These are phyloP conservation scores for Colletotrichum godetiae DNA, from an alignment of 2,329 filamentous ascomycete genomes.

Conservation along the genomic window DNA sequence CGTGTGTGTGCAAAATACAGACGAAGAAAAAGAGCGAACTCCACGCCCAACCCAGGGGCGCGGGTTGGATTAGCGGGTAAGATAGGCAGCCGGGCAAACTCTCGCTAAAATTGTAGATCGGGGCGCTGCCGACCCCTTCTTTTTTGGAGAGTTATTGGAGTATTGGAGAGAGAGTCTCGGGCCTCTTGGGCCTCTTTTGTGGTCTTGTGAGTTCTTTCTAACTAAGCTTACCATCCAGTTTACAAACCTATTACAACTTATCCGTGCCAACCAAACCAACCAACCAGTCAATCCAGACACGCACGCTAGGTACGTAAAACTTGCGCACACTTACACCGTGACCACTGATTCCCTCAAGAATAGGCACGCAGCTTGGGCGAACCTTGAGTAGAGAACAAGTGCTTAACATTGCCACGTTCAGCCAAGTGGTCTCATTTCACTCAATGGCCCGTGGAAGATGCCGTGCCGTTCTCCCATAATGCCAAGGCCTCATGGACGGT, in stretches of 20 bases:
- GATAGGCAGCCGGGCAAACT: background rate
- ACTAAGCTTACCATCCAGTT: background rate
- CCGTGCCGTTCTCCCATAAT: background rate
- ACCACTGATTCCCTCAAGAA: background rate
- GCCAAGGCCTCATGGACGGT: too few relatives aligned
- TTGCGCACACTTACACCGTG: background rate
- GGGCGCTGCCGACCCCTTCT: background rate
- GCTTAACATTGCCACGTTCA: constrained; percentile 22
- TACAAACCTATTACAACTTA: background rate
- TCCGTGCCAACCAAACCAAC: background rate
- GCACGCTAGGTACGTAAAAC: background rate
- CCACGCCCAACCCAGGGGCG: background rate
- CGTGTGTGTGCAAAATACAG: background rate
- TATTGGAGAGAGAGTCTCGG: background rate
- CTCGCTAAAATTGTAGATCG: background rate
- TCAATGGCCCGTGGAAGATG: background rate
- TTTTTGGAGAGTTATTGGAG: background rate
- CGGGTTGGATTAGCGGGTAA: background rate
- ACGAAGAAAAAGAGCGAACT: background rate
- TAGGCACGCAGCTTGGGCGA: background rate
- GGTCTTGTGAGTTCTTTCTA: background rate
- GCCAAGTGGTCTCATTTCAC: background rate
- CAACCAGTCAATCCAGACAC: background rate
- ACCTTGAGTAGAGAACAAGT: constrained; percentile 24
- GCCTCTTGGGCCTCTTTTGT: background rate